Evolutionary conservation across 345 rosid genomes (phyloP).

Genomic region (Tarenaya hassleriana): DNA sequence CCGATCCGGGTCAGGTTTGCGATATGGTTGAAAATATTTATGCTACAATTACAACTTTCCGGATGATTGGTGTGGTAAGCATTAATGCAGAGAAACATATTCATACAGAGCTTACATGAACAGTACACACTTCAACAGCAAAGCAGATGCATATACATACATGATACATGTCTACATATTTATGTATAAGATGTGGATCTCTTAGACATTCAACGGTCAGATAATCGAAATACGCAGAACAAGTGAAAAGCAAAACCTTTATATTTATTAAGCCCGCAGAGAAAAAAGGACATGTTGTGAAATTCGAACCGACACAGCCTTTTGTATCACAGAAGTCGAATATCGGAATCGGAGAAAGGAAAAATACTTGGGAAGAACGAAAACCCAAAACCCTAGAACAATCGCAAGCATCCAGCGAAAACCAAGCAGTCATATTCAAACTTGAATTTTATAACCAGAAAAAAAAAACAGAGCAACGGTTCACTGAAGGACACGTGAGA

Average conservation of each 20-base stretch:
- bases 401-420: slow-evolving; percentile 11
- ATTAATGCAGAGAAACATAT: background rate
- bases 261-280: background rate
- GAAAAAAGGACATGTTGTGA: background rate
- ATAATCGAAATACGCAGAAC: background rate
- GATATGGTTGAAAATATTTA: background rate
- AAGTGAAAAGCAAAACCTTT: slow-evolving; percentile 2
- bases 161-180: background rate
- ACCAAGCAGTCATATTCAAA: background rate
- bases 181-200: background rate
- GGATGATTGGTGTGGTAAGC: background rate
- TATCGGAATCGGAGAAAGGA: background rate
- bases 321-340: background rate
- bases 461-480: background rate
- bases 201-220: background rate
- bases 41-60: background rate
- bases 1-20: background rate
- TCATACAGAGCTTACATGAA: too few relatives aligned
- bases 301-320: background rate
- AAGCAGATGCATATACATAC: too few relatives aligned
- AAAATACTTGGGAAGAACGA: background rate
- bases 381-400: slow-evolving; percentile 17
- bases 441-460: slow-evolving; percentile 3
- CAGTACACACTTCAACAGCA: too few relatives aligned
- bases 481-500: background rate